Conservation (phyloP, 345 rosid species). For the Acer saccharum region DNA sequence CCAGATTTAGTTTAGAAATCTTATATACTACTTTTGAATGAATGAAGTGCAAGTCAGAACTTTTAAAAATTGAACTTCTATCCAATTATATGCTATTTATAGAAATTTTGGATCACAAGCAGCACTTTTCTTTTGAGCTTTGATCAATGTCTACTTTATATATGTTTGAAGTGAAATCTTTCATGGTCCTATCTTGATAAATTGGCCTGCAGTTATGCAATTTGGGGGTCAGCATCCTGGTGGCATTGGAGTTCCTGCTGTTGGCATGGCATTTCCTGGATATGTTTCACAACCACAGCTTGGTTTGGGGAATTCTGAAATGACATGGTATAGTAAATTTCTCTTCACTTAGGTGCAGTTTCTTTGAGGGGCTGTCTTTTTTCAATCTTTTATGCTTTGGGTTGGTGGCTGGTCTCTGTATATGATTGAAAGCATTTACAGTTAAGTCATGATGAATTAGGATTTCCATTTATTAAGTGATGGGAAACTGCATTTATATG, state of each 20-base stretch:
- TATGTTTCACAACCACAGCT: conserved; percentile 79
- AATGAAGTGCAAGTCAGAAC: neutral
- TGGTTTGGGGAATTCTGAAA: conserved; percentile 87
- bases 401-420: neutral
- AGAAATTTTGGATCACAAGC: neutral
- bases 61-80: neutral
- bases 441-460: neutral
- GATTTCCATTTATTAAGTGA: neutral
- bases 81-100: neutral
- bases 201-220: conserved; percentile 72
- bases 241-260: conserved; percentile 81
- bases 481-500: neutral
- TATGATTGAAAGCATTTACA: too few relatives aligned
- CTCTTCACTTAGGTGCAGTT: conserved; percentile 1
- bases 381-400: neutral
- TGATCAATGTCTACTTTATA: neutral
- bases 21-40: neutral
- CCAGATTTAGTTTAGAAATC: neutral
- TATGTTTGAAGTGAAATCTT: neutral
- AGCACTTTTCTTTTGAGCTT: too few relatives aligned
- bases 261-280: conserved; percentile 98
- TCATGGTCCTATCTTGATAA: conserved; percentile 5
- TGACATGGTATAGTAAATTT: conserved; percentile 73
- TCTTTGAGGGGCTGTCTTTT: neutral
- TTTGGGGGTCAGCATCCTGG: conserved; percentile 91